Conservation (phyloP, 1,284 basidiomycete genomes). For the Heterobasidion irregulare region DNA sequence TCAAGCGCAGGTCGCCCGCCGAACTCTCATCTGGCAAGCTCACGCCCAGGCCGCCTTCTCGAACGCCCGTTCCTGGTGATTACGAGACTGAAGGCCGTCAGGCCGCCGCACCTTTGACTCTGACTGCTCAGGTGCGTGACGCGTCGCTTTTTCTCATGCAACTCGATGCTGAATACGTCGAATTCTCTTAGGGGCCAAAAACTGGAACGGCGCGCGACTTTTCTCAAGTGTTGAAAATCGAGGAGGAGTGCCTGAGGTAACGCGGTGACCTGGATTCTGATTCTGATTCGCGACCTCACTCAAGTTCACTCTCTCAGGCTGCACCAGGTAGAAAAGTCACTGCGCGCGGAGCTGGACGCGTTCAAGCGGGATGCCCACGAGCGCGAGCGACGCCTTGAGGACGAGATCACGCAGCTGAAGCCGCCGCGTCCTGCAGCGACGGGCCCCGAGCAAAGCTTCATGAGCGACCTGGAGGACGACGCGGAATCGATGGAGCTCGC, state of each 20-base stretch:
- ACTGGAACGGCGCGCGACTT: slow-evolving; percentile 5
- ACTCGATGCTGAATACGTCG: neutral
- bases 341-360: neutral
- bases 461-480: slow-evolving; percentile 13
- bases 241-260: slow-evolving; percentile 28
- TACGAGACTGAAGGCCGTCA: no score
- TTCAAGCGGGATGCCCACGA: neutral
- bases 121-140: neutral
- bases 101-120: neutral
- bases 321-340: neutral
- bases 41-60: no score
- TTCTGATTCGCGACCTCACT: slow-evolving; percentile 2
- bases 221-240: slow-evolving; percentile 17
- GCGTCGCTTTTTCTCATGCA: neutral
- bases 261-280: neutral
- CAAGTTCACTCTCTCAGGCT: neutral
- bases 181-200: no score
- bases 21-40: no score
- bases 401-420: slow-evolving; percentile 4
- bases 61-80: no score
- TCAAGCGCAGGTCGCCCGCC: no score
- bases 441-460: slow-evolving; percentile 12
- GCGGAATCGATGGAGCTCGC: slow-evolving; percentile 51
- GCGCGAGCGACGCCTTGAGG: neutral
- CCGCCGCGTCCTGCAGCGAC: slow-evolving; percentile 3